Evolutionary conservation across 176 grass and related monocot genomes (phyloP).

Genomic region (Miscanthus lutarioriparius): DNA sequence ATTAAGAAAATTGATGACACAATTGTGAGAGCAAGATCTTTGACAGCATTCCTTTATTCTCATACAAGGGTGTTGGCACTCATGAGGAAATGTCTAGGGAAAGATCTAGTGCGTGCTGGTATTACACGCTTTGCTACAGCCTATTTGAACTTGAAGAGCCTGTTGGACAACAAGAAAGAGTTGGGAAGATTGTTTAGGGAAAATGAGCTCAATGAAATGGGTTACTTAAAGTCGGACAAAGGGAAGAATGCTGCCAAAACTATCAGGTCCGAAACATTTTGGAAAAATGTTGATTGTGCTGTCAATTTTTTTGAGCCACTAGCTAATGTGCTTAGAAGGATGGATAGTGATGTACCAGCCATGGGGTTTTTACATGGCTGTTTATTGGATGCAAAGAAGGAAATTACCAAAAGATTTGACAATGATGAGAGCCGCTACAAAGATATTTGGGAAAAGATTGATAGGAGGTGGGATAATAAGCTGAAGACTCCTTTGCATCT

Average conservation of each 20-base stretch:
- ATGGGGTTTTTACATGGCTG: not conserved
- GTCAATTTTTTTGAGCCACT: too few relatives aligned
- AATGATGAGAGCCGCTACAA: not conserved
- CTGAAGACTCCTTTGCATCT: too few relatives aligned
- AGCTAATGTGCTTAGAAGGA: too few relatives aligned
- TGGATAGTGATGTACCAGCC: not conserved
- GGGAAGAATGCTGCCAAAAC: not conserved
- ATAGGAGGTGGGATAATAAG: not conserved
- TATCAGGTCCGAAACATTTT: not conserved
- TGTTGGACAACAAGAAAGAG: not conserved
- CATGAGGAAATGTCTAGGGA: not conserved
- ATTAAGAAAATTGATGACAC: not conserved
- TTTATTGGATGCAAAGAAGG: not conserved
- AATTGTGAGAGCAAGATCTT: not conserved
- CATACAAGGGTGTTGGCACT: not conserved
- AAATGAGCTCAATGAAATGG: not conserved
- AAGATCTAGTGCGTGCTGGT: not conserved
- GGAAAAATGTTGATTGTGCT: not conserved
- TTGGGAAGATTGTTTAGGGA: not conserved
- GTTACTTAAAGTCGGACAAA: not conserved
- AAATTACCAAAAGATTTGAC: not conserved
- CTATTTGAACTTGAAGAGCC: not conserved
- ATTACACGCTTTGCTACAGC: conserved; percentile 9
- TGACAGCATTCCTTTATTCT: not conserved
- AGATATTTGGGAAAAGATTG: not conserved